Conservation (phyloP, 2,329 filamentous ascomycete genomes). For the Claviceps sp. region DNA sequence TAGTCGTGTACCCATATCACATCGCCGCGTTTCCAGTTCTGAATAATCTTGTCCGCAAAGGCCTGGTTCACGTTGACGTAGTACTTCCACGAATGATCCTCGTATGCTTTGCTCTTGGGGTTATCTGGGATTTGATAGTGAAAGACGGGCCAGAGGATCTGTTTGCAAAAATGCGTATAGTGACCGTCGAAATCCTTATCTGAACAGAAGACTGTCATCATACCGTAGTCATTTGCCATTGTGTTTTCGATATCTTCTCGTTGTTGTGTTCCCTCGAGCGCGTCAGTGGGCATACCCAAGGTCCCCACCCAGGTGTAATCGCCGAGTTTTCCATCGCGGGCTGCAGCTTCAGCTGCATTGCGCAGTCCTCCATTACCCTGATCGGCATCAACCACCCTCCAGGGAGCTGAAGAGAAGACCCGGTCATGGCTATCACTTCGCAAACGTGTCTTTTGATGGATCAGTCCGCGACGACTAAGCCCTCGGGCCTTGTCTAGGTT, state of each 20-base stretch:
- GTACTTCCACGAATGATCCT: slow-evolving; percentile 92
- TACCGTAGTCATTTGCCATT: slow-evolving; percentile 68
- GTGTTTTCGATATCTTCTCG: slow-evolving; percentile 75
- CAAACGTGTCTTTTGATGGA: slow-evolving; percentile 36
- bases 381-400: slow-evolving; percentile 72
- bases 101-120: slow-evolving; percentile 94
- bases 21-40: slow-evolving; percentile 87
- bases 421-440: slow-evolving; percentile 53
- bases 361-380: slow-evolving; percentile 87
- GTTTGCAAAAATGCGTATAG: slow-evolving; percentile 94
- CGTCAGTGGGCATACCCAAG: slow-evolving; percentile 86
- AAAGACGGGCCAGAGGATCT: slow-evolving; percentile 94
- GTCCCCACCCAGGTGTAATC: slow-evolving; percentile 88
- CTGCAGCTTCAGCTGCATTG: slow-evolving; percentile 72
- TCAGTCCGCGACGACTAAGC: slow-evolving; percentile 42
- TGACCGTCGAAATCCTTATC: slow-evolving; percentile 92
- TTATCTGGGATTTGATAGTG: slow-evolving; percentile 98
- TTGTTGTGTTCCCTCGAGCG: slow-evolving; percentile 57
- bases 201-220: slow-evolving; percentile 70
- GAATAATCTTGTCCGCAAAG: slow-evolving; percentile 81
- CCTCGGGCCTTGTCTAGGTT: slow-evolving; percentile 43
- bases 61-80: slow-evolving; percentile 87
- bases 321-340: slow-evolving; percentile 51
- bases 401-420: slow-evolving; percentile 64
- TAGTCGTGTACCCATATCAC: slow-evolving; percentile 95